Base-by-base conservation (phyloP, 495 filamentous ascomycete species). In the Penicillium longicatenatum region DNA sequence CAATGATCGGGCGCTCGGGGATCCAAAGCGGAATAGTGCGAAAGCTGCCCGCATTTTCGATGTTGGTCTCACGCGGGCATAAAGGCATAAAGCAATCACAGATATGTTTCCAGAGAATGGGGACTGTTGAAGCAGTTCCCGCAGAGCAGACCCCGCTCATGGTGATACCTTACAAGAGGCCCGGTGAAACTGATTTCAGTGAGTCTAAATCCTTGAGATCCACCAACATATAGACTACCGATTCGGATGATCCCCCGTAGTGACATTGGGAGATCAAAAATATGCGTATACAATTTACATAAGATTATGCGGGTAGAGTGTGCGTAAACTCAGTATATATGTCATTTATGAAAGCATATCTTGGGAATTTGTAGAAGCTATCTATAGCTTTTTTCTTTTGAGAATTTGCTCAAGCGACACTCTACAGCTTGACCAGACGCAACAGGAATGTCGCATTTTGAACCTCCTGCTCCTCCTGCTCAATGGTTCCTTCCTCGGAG, bases 401-500 rank as follows among this genome's bases (percentile, higher is more conserved):
- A 39, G 14, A 7, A n/a, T 17, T 16, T 4, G 37, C 16, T 17
- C 22, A 48, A 48, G 24, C 16, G 17, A 35, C 35, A 42, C 45
- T 73, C 71, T 80, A 93, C 54, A 96, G 74, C 76, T 86, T 92
- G 54, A 96, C 72, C 60, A 97, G 69, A 63, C 91, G 85, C 71
- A 97, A 70, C 77, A 94, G 76, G 75, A 96, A 92, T 8, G 85
- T 91, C 0, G 91, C 90, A 65, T 89, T 91, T 65, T 91, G 89
- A 50, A 97, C 84, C 75, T 97, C 92, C 61, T 93, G 88, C 72
- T 96, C 88, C 70, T 97, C 93, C 69, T 95, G 83, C 52, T 84
- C 77, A 62, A 97, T 91, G 49, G 92, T 75, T 41, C 84, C 84
- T 50, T 81, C 76, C 39, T 77, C 75, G 12, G 77, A 83, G 20